phyloP scores from a whole-genome alignment of 108 stramenopile species.

The Cyclotella cryptica region DNA sequence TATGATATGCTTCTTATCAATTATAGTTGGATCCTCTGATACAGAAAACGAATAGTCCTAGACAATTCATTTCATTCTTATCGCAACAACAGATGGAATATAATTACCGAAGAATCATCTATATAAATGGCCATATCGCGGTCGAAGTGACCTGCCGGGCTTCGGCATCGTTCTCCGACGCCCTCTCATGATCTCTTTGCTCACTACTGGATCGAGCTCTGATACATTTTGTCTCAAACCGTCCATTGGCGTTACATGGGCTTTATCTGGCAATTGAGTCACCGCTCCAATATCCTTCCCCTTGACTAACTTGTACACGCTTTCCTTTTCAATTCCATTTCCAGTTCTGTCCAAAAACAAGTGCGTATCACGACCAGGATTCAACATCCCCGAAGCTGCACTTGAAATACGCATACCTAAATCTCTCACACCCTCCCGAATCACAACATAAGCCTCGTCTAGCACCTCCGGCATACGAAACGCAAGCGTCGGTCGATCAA shows the following conservation, averaged over 20 bases:
- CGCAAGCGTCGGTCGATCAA: slow-evolving; percentile 40
- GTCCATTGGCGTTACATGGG: slow-evolving; percentile 28
- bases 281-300: slow-evolving; percentile 3
- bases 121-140: slow-evolving; percentile 48
- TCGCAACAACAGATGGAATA: background rate
- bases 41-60: too few species aligned
- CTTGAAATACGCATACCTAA: slow-evolving; percentile 24
- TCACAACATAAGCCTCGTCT: slow-evolving; percentile 22
- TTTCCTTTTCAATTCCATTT: slow-evolving; percentile 16
- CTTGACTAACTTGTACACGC: slow-evolving; percentile 14
- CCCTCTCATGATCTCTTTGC: slow-evolving; percentile 4
- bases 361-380: background rate
- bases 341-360: slow-evolving; percentile 5
- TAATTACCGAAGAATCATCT: slow-evolving; percentile 6
- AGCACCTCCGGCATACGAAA: slow-evolving; percentile 30
- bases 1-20: too few species aligned
- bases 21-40: too few species aligned
- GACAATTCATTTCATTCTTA: background rate
- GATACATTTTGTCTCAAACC: slow-evolving; percentile 40
- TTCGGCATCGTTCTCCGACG: slow-evolving; percentile 18
- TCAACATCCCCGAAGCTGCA: slow-evolving; percentile 12
- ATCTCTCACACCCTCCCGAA: slow-evolving; percentile 21
- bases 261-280: slow-evolving; percentile 25
- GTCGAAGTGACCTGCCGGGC: slow-evolving; percentile 34
- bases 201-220: slow-evolving; percentile 22